Conservation (phyloP, 2,329 filamentous ascomycete species). For the Chaetomium globosum region DNA sequence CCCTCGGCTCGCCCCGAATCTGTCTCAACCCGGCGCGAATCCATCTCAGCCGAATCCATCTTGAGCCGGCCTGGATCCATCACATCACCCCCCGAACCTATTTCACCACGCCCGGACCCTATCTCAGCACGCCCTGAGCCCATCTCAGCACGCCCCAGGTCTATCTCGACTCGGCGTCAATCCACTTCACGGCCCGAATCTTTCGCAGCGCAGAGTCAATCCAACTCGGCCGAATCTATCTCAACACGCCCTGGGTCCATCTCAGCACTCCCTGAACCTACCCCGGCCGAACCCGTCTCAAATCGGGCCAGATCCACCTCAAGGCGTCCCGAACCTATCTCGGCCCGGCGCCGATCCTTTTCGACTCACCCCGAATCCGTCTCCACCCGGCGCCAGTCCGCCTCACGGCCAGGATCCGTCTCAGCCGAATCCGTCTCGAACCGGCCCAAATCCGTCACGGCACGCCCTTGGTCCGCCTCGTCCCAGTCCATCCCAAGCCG, state of each 20-base stretch:
- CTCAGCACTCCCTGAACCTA: too few species aligned
- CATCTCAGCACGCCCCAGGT: too few species aligned
- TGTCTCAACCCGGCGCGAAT: neutral
- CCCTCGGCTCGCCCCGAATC: neutral
- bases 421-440: neutral
- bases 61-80: neutral
- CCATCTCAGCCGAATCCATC: too few species aligned
- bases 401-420: neutral
- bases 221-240: neutral
- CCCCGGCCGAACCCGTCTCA: too few species aligned
- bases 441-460: constrained; percentile 3
- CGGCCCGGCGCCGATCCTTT: constrained; percentile 3
- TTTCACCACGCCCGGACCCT: too few species aligned
- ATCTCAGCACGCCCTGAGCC: too few species aligned
- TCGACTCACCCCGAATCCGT: neutral
- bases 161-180: constrained; percentile 4
- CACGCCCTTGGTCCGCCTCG: neutral
- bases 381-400: neutral
- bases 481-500: too few species aligned
- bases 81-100: too few species aligned
- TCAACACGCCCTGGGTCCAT: neutral
- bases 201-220: neutral
- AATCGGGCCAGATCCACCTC: too few species aligned
- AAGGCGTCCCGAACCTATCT: neutral
- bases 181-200: neutral